Base-by-base conservation (phyloP, 345 rosid genomes). In the Bruguiera parviflora region DNA sequence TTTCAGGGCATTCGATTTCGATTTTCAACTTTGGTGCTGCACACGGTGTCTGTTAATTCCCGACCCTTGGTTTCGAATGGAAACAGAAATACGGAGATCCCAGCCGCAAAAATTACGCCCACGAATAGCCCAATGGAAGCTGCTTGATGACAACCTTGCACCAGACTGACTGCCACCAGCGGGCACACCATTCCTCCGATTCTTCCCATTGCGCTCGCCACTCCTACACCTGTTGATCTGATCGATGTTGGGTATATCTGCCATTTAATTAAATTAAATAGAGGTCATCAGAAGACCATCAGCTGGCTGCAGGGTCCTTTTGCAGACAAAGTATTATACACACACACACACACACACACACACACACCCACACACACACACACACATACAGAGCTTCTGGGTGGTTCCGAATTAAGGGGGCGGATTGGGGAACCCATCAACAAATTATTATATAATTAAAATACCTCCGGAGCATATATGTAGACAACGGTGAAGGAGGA, bases 161-260 rank as follows among this genome's bases (percentile, higher is more conserved):
- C 89, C 64, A 93, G 75, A 65, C 85, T 85, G 61, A 93, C 92
- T 5, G 98, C 97, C 70, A 91, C 96, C 9, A 89, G 81, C n/a
- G 98, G 98, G 60, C 96, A 89, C 31, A 89, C 33, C 87, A 91
- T 87, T 68, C 98, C 98, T 24, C 97, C 98, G 11, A 93, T 88
- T 80, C 98, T 87, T 64, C 97, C 97, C 61, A 93, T 77, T 3
- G 96, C 80, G 83, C 94, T 91, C 19, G 78, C 98, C 4, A 79
- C 72, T 74, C 98, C 98, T n/a, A 88, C 81, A 35, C 98, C 98
- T 1, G 97, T 93, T 22, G 98, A 66, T 79, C 98, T 87, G 58
- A 91, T 85, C n/a, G 89, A 79, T 4, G 98, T 91, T 31, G 98
- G 98, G 71, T 93, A 91, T 69, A 93, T 80, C 96, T 89, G 53